Conservation (phyloP, 164 flowering plant species). For the Vitis rupestris region DNA sequence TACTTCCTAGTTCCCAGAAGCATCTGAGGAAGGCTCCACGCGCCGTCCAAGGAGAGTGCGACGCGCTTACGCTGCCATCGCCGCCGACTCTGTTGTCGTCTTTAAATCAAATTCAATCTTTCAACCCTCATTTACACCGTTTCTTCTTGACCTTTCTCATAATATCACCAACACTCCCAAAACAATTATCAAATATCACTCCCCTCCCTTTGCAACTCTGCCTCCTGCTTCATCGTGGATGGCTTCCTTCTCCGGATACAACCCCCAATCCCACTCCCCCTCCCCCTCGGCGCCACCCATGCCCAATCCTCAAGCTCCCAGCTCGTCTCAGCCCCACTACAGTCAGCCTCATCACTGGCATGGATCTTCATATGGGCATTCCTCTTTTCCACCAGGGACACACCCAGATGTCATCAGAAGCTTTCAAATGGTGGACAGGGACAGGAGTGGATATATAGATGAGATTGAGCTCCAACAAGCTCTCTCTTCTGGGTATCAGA, state of each 20-base stretch:
- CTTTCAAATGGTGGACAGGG: constrained; percentile 72
- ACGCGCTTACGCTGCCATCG: too few relatives aligned
- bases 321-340: not conserved
- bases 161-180: too few relatives aligned
- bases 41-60: too few relatives aligned
- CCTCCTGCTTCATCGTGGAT: constrained; percentile 11
- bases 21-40: too few relatives aligned
- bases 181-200: too few relatives aligned
- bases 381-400: constrained; percentile 57
- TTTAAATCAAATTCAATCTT: too few relatives aligned
- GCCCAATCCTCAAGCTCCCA: too few relatives aligned
- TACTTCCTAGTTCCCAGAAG: too few relatives aligned
- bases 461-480: constrained; percentile 68
- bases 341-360: constrained; percentile 1
- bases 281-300: constrained; percentile 15
- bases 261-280: constrained; percentile 28
- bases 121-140: too few relatives aligned
- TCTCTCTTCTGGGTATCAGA: constrained; percentile 52
- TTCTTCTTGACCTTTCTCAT: too few relatives aligned
- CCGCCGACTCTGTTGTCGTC: too few relatives aligned
- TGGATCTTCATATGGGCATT: constrained; percentile 20
- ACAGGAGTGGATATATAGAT: constrained; percentile 74
- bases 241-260: constrained; percentile 18
- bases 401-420: constrained; percentile 65
- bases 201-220: too few relatives aligned